Evolutionary conservation across 495 filamentous ascomycete species (phyloP).

Genomic region (Podospora fimiseda): DNA sequence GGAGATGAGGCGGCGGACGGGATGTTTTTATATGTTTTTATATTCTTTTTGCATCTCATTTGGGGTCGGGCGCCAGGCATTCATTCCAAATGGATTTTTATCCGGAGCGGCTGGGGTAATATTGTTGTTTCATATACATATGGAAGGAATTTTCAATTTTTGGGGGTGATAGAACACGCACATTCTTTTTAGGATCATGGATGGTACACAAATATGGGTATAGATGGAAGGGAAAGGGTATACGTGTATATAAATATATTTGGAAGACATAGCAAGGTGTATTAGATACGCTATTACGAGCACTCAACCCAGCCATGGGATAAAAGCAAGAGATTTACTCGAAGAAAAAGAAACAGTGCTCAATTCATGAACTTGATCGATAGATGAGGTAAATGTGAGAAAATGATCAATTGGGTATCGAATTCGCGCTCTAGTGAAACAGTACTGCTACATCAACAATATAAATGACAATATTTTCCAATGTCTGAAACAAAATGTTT

Average conservation of each 20-base stretch:
- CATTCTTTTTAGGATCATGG: neutral
- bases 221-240: neutral
- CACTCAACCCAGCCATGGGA: too few relatives aligned
- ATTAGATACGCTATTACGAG: too few relatives aligned
- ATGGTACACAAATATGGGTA: neutral
- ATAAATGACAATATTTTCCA: too few relatives aligned
- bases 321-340: too few relatives aligned
- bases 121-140: neutral
- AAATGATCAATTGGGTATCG: neutral
- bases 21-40: too few relatives aligned
- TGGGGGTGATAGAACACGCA: neutral
- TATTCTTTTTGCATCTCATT: neutral
- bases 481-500: too few relatives aligned
- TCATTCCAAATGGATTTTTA: neutral
- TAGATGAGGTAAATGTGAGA: neutral
- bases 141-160: slow-evolving; percentile 1
- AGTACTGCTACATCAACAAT: too few relatives aligned
- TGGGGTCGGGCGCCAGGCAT: neutral
- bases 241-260: neutral
- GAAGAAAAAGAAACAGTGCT: neutral
- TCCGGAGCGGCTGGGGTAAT: neutral
- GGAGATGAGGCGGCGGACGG: too few relatives aligned
- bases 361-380: neutral
- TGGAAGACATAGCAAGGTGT: too few relatives aligned
- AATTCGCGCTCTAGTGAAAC: too few relatives aligned